These are phyloP conservation scores for Torulaspora quercuum DNA, from an alignment of 805 yeast species.

Conservation along the genomic window DNA sequence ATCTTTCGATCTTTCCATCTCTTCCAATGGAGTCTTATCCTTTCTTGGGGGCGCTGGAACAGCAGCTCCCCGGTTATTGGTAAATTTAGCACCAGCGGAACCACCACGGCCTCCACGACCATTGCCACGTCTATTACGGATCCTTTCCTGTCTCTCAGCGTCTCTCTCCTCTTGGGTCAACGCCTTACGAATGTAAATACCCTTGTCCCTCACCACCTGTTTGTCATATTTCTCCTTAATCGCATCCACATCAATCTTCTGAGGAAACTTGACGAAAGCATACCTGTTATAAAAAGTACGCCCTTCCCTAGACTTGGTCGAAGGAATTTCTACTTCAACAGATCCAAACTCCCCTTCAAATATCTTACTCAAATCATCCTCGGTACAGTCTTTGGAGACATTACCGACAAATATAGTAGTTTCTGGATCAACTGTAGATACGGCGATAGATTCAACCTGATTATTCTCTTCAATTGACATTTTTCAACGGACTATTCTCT, in stretches of 20 bases:
- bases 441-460: slow-evolving; percentile 11
- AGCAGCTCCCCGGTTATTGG: slow-evolving; percentile 20
- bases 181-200: slow-evolving; percentile 34
- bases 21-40: slow-evolving; percentile 38
- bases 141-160: slow-evolving; percentile 19
- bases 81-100: slow-evolving; percentile 15
- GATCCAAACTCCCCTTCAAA: slow-evolving; percentile 29
- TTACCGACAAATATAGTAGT: slow-evolving; percentile 36
- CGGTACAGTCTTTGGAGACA: slow-evolving; percentile 31
- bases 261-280: slow-evolving; percentile 35
- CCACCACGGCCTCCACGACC: slow-evolving; percentile 20
- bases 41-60: slow-evolving; percentile 29
- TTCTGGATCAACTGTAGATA: slow-evolving; percentile 29
- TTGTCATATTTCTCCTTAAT: slow-evolving; percentile 33
- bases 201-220: slow-evolving; percentile 32
- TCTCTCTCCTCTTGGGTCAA: slow-evolving; percentile 24
- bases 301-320: slow-evolving; percentile 23
- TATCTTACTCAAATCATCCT: slow-evolving; percentile 28
- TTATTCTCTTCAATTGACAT: slow-evolving; percentile 24
- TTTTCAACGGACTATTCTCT: slow-evolving; percentile 2
- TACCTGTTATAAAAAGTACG: slow-evolving; percentile 30
- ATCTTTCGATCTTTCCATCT: slow-evolving; percentile 42
- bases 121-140: slow-evolving; percentile 14
- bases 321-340: slow-evolving; percentile 34
- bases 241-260: slow-evolving; percentile 31